phyloP scores from a whole-genome alignment of 1,284 basidiomycete species.

The Gomphus bonarii region DNA sequence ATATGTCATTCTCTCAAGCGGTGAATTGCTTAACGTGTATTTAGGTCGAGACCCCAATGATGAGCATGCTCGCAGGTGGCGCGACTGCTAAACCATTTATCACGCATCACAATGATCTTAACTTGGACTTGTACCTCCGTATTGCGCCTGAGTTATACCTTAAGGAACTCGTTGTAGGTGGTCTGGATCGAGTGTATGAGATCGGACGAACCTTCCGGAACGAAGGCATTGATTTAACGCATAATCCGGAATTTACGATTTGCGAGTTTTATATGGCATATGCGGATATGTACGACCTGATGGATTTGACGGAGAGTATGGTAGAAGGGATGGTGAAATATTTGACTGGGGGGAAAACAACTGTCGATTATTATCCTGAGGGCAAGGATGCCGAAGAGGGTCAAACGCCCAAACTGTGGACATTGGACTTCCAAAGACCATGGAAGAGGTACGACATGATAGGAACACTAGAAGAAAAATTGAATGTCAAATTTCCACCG shows the following conservation, averaged over 20 bases:
- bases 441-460: constrained; percentile 99
- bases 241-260: constrained; percentile 96
- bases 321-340: constrained; percentile 88
- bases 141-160: constrained; percentile 97
- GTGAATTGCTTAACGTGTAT: not conserved
- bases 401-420: constrained; percentile 46
- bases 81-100: constrained; percentile 98
- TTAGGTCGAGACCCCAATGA: constrained; percentile 94
- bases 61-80: constrained; percentile 93
- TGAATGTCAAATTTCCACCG: constrained; percentile 87
- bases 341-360: constrained; percentile 75
- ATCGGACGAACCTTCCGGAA: constrained; percentile 98
- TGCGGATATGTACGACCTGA: constrained; percentile 97
- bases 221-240: constrained; percentile 97
- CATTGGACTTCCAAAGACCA: constrained; percentile 87
- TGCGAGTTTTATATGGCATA: constrained; percentile 99
- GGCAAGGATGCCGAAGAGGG: constrained; percentile 62
- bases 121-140: constrained; percentile 96
- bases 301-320: constrained; percentile 94
- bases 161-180: constrained; percentile 96
- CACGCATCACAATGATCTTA: constrained; percentile 98
- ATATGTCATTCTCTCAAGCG: not conserved
- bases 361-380: constrained; percentile 86
- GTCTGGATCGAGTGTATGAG: constrained; percentile 96
- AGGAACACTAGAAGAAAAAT: constrained; percentile 89